phyloP scores from a whole-genome alignment of 1,139 yeast genomes.

The Pichia sp. region DNA sequence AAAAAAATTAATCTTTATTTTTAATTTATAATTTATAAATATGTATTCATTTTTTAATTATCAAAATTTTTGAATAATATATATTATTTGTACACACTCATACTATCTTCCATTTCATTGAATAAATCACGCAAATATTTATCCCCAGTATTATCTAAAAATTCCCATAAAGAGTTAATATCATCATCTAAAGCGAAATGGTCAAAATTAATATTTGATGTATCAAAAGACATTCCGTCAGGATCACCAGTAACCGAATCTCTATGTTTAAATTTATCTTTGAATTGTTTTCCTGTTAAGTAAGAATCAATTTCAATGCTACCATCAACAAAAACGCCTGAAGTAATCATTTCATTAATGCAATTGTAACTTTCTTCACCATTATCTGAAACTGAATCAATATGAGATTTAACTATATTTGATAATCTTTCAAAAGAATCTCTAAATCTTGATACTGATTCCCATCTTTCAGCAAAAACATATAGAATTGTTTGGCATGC shows the following conservation, averaged over 20 bases:
- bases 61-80: too few relatives aligned
- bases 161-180: constrained; percentile 20
- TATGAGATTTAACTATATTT: constrained; percentile 9
- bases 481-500: constrained; percentile 28
- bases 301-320: constrained; percentile 16
- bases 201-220: background rate
- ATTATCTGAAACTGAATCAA: constrained; percentile 6
- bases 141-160: constrained; percentile 24
- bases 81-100: constrained; percentile 1
- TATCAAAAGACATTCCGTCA: constrained; percentile 1
- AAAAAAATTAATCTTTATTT: constrained; percentile 13
- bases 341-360: constrained; percentile 2
- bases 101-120: constrained; percentile 22
- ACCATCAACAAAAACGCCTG: constrained; percentile 15
- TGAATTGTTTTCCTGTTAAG: constrained; percentile 8
- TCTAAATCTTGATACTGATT: constrained; percentile 20
- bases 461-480: constrained; percentile 29
- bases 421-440: constrained; percentile 18
- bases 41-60: too few relatives aligned
- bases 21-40: too few relatives aligned
- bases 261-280: constrained; percentile 7
- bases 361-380: background rate
- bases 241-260: constrained; percentile 4
- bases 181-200: background rate
- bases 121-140: constrained; percentile 21